Conservation (phyloP, 306 rosid species). For the Quercus wislizeni region DNA sequence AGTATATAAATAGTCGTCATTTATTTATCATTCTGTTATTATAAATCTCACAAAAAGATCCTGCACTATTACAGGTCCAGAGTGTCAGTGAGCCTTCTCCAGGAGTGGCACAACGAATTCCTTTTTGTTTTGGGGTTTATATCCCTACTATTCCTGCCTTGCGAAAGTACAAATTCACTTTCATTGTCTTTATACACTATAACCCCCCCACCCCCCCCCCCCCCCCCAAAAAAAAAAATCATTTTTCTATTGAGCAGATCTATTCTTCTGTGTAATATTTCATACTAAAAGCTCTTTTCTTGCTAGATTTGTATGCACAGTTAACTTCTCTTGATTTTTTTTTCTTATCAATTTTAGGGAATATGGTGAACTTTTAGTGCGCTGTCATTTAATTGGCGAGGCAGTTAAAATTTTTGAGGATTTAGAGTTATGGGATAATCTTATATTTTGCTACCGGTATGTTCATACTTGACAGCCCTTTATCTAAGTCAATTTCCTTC, state of each 20-base stretch:
- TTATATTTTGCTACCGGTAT: slow-evolving; percentile 83
- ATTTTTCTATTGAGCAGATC: background rate
- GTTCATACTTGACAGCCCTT: slow-evolving; percentile 19
- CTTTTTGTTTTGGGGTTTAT: slow-evolving; percentile 57
- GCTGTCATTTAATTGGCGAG: slow-evolving; percentile 93
- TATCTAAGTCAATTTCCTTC: background rate
- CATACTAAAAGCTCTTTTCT: background rate
- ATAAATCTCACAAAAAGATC: slow-evolving; percentile 19
- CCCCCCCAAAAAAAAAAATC: background rate
- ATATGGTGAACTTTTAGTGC: slow-evolving; percentile 81
- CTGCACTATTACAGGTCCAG: slow-evolving; percentile 59
- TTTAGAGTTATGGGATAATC: slow-evolving; percentile 96
- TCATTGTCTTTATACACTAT: background rate
- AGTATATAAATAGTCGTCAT: slow-evolving; percentile 2
- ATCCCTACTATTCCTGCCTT: slow-evolving; percentile 78
- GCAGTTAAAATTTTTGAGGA: slow-evolving; percentile 85
- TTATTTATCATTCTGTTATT: slow-evolving; percentile 1
- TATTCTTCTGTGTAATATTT: background rate
- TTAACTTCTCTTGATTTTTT: slow-evolving; percentile 1
- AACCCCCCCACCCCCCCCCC: background rate
- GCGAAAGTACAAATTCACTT: slow-evolving; percentile 60
- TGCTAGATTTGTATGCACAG: background rate
- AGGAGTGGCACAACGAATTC: slow-evolving; percentile 58
- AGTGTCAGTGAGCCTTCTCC: slow-evolving; percentile 58
- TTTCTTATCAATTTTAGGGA: slow-evolving; percentile 52